A percentile compares a stretch with the other conserved stretches of the same genome.
phyloP scores from a whole-genome alignment of 345 rosid genomes.

The Mercurialis annua region DNA sequence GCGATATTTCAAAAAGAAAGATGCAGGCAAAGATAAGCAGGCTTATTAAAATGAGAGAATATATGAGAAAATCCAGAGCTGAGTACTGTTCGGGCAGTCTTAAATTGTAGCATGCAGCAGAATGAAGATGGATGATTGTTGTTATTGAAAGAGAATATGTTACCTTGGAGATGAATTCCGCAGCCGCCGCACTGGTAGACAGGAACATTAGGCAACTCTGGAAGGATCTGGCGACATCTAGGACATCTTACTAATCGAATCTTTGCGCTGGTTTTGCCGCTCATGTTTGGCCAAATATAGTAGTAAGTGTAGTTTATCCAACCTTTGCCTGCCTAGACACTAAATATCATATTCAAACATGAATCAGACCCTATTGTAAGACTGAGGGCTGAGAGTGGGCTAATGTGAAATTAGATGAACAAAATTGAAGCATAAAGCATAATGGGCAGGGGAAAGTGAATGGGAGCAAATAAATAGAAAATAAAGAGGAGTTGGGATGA shows the following conservation, averaged over 20 bases:
- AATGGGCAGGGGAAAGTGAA: too few species aligned
- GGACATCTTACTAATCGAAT: conserved; percentile 74
- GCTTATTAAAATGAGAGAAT: neutral
- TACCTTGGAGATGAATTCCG: conserved; percentile 60
- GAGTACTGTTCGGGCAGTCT: neutral
- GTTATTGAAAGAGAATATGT: too few species aligned
- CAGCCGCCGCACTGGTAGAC: conserved; percentile 76
- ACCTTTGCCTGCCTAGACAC: neutral
- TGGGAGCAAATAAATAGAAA: too few species aligned
- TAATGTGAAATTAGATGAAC: too few species aligned
- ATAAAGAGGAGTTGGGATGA: too few species aligned
- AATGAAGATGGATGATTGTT: neutral
- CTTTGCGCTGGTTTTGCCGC: conserved; percentile 27
- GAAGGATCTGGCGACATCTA: conserved; percentile 52
- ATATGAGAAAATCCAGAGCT: neutral
- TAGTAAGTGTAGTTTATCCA: neutral
- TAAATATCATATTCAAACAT: neutral
- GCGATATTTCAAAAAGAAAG: neutral
- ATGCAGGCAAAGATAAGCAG: neutral
- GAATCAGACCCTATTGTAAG: neutral
- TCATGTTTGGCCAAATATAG: conserved; percentile 30
- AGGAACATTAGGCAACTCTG: conserved; percentile 49
- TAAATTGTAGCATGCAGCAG: neutral
- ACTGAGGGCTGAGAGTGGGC: too few species aligned
- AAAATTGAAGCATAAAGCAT: too few species aligned